Percentiles rank a stretch among this genome's conserved stretches.
phyloP scores from a whole-genome alignment of 139 green algal species.

The Chlorokybus atmophyticus region DNA sequence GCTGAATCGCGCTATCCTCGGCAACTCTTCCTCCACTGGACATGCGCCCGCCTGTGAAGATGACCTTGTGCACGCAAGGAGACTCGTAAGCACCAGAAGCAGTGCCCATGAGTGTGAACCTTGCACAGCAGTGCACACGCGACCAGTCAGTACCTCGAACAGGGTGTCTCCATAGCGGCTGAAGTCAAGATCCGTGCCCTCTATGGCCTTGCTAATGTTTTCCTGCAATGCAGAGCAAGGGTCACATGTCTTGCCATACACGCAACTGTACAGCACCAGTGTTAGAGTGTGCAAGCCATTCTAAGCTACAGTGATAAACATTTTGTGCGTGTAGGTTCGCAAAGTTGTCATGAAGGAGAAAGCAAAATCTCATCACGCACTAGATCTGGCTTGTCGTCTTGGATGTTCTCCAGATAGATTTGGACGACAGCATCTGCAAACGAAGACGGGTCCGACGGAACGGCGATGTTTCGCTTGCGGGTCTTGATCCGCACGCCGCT shows the following conservation, averaged over 20 bases:
- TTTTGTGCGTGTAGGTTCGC: background rate
- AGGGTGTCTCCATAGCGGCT: constrained; percentile 86
- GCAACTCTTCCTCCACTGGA: too few relatives aligned
- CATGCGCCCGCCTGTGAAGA: too few relatives aligned
- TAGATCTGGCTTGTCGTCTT: constrained; percentile 46
- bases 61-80: too few relatives aligned
- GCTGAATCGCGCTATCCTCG: too few relatives aligned
- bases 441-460: constrained; percentile 76
- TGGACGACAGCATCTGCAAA: constrained; percentile 80
- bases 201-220: constrained; percentile 17
- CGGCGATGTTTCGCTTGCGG: constrained; percentile 89
- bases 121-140: background rate
- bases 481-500: constrained; percentile 64
- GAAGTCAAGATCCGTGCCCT: constrained; percentile 71
- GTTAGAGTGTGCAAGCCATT: background rate
- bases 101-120: background rate
- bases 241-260: background rate
- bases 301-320: background rate
- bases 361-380: constrained; percentile 4
- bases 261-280: background rate
- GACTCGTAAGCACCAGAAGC: too few relatives aligned
- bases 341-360: background rate
- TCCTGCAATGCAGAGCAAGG: constrained; percentile 13
- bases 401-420: constrained; percentile 65
- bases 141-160: constrained; percentile 58